Evolutionary conservation across 2,329 filamentous ascomycete species (phyloP), one percentile per base, ranked within the genome.

Genomic region (Pestalotiopsis sp.): DNA sequence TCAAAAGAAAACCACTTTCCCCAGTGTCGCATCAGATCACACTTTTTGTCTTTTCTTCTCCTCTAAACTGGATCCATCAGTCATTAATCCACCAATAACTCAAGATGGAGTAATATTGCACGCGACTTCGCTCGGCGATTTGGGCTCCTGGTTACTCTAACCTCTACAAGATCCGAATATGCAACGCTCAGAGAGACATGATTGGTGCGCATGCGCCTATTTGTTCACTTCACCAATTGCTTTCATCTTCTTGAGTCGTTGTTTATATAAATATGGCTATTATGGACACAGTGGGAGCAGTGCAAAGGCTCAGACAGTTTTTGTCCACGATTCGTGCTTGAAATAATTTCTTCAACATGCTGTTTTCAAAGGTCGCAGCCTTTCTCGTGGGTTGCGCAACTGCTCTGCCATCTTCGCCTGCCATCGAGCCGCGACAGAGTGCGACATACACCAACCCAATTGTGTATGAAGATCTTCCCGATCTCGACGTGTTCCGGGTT

Each of bases 401-500:
- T n/a, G 57, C 57, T 13, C 25, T n/a, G 57, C 57, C 57, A 6
- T n/a, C 57, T 31, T 31, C 57, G 11, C 57, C 20, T 17, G 57
- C 25, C 20, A 59, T 23, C 25, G n/a, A 59, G 57, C 23, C 57
- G 25, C 57, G 57, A 12, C 57, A 59, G 57, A 59, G 57, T 12
- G 36, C 64, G 14, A 66, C 41, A 5, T 66, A 36, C 23, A 78
- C 76, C n/a, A 86, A 87, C 69, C 85, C 84, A 0, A 78, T 86
- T 5, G 70, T 87, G 1, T 87, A 81, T 79, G 79, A 86, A 68
- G 85, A 87, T 65, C 78, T 86, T 6, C 81, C 85, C 2, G 86
- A 88, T 69, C 74, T 84, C 12, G 85, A 87, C 67, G 78, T 87
- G 38, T 82, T 86, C 71, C 81, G 84, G 1, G 72, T 73, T 11